These are phyloP conservation scores for Aureobasidium sp. DNA, from an alignment of 2,329 filamentous ascomycete genomes.

Conservation along the genomic window DNA sequence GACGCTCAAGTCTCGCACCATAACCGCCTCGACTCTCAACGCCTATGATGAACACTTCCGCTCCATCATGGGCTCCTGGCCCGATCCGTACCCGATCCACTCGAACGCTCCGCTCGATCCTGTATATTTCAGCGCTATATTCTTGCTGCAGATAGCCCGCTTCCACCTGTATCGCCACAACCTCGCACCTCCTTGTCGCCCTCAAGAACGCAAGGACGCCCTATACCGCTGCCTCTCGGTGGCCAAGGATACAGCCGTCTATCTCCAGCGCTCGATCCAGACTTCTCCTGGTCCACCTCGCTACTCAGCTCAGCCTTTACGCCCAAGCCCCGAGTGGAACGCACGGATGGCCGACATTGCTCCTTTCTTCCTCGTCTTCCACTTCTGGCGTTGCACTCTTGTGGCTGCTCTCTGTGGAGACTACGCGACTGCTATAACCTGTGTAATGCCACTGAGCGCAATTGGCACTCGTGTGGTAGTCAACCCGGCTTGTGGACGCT, in stretches of 20 bases:
- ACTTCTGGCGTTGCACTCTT: constrained; percentile 80
- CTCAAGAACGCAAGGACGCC: constrained; percentile 59
- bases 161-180: constrained; percentile 85
- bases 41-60: constrained; percentile 75
- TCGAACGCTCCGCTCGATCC: constrained; percentile 63
- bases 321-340: constrained; percentile 38
- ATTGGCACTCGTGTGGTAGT: constrained; percentile 65
- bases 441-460: constrained; percentile 61
- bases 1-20: constrained; percentile 57
- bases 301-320: constrained; percentile 15
- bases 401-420: constrained; percentile 69
- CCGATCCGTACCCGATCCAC: constrained; percentile 60
- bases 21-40: constrained; percentile 61
- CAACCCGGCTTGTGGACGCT: constrained; percentile 70
- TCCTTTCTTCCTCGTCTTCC: constrained; percentile 67
- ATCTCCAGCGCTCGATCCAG: constrained; percentile 60
- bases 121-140: constrained; percentile 63
- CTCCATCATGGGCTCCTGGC: constrained; percentile 66
- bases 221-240: constrained; percentile 68
- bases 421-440: constrained; percentile 62
- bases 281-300: constrained; percentile 26
- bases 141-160: constrained; percentile 74
- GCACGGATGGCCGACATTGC: constrained; percentile 57
- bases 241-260: constrained; percentile 68
- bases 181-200: constrained; percentile 61